These are phyloP conservation scores for Gossypium herbaceum DNA, from an alignment of 345 rosid genomes.

Conservation along the genomic window DNA sequence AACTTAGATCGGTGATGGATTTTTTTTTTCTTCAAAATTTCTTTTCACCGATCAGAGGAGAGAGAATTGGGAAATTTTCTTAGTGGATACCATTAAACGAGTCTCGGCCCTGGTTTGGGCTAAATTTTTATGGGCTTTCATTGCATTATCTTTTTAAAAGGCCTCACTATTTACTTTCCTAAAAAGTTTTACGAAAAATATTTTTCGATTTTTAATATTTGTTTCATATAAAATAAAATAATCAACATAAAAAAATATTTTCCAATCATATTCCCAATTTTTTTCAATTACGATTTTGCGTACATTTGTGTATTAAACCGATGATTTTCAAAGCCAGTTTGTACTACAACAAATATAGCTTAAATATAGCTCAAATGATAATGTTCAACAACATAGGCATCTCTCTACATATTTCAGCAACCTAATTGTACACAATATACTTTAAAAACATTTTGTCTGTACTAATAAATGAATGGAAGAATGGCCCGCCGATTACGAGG, in stretches of 20 bases:
- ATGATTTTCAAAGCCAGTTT: not conserved
- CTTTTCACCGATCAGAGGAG: constrained; percentile 9
- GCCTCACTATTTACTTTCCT: no score
- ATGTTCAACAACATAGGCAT: not conserved
- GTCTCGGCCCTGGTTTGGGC: not conserved
- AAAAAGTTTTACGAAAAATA: no score
- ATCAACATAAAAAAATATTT: no score
- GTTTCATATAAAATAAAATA: no score
- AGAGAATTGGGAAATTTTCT: not conserved
- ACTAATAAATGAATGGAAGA: constrained; percentile 9
- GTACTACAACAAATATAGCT: not conserved
- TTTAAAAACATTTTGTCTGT: not conserved
- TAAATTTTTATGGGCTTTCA: not conserved
- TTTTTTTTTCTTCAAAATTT: not conserved
- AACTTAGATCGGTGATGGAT: not conserved
- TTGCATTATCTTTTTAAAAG: not conserved
- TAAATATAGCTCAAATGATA: not conserved
- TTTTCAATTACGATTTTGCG: not conserved
- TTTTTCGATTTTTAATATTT: no score
- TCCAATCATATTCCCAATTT: no score
- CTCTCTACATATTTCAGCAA: not conserved
- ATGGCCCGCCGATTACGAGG: not conserved
- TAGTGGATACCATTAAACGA: not conserved
- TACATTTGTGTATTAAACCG: no score
- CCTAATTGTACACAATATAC: not conserved